These are phyloP conservation scores for Rhipidocladum racemiflorum DNA, from an alignment of 176 grass and related monocot genomes.

Conservation along the genomic window DNA sequence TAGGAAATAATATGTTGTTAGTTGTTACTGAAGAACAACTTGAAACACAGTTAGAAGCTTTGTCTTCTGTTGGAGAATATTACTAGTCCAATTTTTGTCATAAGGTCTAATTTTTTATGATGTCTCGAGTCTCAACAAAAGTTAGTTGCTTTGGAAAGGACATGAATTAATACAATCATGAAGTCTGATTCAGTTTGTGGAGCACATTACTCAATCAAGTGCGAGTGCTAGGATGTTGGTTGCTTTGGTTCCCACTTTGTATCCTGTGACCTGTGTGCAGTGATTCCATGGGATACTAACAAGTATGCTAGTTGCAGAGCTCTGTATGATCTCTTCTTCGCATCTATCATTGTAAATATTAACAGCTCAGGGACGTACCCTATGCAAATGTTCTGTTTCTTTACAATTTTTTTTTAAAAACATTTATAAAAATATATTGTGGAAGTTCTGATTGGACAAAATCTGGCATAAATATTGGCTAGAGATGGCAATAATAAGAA, in stretches of 20 bases:
- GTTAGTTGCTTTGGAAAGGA: not conserved
- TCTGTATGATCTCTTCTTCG: not conserved
- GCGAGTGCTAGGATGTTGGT: not conserved
- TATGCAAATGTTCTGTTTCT: not conserved
- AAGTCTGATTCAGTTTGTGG: slow-evolving; percentile 6
- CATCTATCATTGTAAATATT: not conserved
- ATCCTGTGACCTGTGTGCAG: not conserved
- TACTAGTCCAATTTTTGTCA: not conserved
- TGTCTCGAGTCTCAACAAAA: not conserved
- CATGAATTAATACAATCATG: not conserved
- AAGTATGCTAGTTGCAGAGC: not conserved
- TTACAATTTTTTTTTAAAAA: not conserved
- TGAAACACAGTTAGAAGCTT: not conserved
- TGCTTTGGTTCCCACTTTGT: not conserved
- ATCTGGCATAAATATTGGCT: not conserved
- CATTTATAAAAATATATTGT: not conserved
- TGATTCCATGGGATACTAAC: not conserved
- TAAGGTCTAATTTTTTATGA: not conserved
- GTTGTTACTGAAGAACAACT: not conserved
- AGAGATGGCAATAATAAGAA: not conserved
- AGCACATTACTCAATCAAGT: slow-evolving; percentile 7
- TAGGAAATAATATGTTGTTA: not conserved
- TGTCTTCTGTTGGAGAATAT: not conserved
- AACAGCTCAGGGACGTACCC: not conserved
- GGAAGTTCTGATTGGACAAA: not conserved